Base-by-base conservation (phyloP, 2,329 filamentous ascomycete genomes). In the Trichoderma sp. region DNA sequence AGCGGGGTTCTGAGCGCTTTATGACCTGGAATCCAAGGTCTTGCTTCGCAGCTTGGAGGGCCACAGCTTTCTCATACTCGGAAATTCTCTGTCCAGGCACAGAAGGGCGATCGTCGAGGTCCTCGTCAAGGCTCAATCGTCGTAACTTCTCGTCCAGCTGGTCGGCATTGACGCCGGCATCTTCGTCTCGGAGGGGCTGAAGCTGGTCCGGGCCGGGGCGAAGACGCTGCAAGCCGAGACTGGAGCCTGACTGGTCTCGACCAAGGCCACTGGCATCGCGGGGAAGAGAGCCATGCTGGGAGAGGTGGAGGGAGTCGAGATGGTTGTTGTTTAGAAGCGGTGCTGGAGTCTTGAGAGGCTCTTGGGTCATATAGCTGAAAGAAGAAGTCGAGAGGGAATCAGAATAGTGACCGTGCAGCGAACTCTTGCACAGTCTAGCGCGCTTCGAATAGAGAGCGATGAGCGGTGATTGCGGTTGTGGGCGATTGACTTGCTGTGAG, bases 331-430 rank as follows among this genome's bases (percentile, higher is more conserved):
- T 74, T 70, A 79, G 79, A 72, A 74, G 77, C 72, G 76, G 76
- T 79, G 80, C 76, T 78, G 80, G 79, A 83, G 75, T 80, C 77
- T 83, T 80, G 74, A 75, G 75, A 71, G 81, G 81, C 83, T 84
- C 85, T 84, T 81, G 82, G 82, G 89, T 87, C 87, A 90, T 90
- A 87, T 85, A 89, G 87, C 79, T 83, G 77, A 77, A 77, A 78
- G 75, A 72, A 74, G 71, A 73, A 75, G 73, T 77, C 71, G 73
- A 74, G 27, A 48, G 75, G 74, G 73, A 65, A 59, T 71, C 71
- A 68, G 64, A 71, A 69, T 71, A 74, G 73, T 76, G 79, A 85
- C 85, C 84, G 84, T 86, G 85, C 85, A 77, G 77, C 73, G 71
- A 71, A 68, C 73, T 70, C 75, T 76, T 79, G 84, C 85, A 87